Percentiles rank a stretch among this genome's conserved stretches.
phyloP scores from a whole-genome alignment of 805 yeast genomes.

The Kregervanrija delftensis region DNA sequence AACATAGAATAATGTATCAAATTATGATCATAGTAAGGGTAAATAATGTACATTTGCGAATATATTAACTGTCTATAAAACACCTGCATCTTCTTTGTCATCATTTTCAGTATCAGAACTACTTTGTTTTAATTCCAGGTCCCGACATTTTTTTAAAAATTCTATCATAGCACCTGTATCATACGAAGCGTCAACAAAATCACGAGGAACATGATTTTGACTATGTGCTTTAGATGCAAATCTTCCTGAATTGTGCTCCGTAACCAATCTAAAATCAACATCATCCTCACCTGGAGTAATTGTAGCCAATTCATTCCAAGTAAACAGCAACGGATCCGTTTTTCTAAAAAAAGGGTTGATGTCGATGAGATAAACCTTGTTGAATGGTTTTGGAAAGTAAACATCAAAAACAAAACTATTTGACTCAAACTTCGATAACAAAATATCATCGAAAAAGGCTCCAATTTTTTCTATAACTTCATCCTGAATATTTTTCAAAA shows the following conservation, averaged over 20 bases:
- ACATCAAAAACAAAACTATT: constrained; percentile 66
- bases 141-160: constrained; percentile 47
- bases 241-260: constrained; percentile 61
- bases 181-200: constrained; percentile 76
- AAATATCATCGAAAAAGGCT: constrained; percentile 44
- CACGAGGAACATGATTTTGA: constrained; percentile 88
- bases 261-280: constrained; percentile 53
- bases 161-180: constrained; percentile 66
- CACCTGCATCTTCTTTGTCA: constrained; percentile 2
- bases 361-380: constrained; percentile 66
- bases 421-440: constrained; percentile 46
- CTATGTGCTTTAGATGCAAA: constrained; percentile 80
- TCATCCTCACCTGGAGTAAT: constrained; percentile 28
- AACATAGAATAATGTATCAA: too few species aligned
- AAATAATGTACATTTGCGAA: not conserved
- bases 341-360: constrained; percentile 78
- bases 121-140: constrained; percentile 5
- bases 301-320: constrained; percentile 72
- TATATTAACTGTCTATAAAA: not conserved
- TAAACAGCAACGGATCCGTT: constrained; percentile 71
- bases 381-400: constrained; percentile 71
- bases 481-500: constrained; percentile 45
- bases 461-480: constrained; percentile 42
- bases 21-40: too few species aligned
- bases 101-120: not conserved